Conservation (phyloP, 805 yeast genomes). For the Saccharomycopsis fermentans region DNA sequence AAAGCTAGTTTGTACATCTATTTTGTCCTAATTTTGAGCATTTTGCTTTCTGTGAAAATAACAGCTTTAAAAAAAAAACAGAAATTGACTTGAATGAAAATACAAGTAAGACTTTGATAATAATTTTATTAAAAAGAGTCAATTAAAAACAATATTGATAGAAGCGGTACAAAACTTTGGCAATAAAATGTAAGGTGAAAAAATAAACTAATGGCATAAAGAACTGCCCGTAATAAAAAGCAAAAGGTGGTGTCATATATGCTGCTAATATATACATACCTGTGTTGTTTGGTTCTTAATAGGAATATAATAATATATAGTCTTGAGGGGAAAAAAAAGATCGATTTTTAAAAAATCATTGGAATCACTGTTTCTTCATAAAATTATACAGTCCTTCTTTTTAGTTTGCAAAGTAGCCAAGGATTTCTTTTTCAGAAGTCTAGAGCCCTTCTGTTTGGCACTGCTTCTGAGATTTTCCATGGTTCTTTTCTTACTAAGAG, state of each 20-base stretch:
- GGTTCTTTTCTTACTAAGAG: not conserved
- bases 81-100: not conserved
- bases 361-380: conserved; percentile 3
- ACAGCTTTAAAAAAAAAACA: not conserved
- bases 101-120: not conserved
- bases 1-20: no score
- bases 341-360: not conserved
- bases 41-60: no score
- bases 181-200: not conserved
- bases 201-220: not conserved
- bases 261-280: not conserved
- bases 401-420: conserved; percentile 12
- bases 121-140: not conserved
- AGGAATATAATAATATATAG: not conserved
- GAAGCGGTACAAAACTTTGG: not conserved
- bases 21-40: not conserved
- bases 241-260: not conserved
- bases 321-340: not conserved
- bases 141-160: not conserved
- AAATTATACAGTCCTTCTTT: conserved; percentile 16
- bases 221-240: not conserved
- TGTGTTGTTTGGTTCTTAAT: not conserved
- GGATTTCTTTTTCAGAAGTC: conserved; percentile 14
- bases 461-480: not conserved
- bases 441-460: not conserved